These are phyloP conservation scores for Chaetomium cochliodes DNA, from an alignment of 495 filamentous ascomycete species.

Conservation along the genomic window DNA sequence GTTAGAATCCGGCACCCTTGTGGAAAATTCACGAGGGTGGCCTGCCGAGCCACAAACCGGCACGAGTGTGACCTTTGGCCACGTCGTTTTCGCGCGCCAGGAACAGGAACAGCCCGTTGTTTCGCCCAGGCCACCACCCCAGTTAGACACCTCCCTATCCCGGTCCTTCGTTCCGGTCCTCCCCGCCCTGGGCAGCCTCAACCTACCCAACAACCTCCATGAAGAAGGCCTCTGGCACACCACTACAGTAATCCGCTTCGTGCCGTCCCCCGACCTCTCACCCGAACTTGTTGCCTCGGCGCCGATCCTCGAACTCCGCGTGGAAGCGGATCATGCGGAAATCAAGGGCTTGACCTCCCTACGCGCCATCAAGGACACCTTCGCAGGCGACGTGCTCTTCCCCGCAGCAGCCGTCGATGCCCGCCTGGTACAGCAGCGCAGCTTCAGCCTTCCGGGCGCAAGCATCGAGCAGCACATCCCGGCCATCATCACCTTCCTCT, in stretches of 20 bases:
- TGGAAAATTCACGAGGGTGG: slow-evolving; percentile 29
- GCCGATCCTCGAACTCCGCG: slow-evolving; percentile 41
- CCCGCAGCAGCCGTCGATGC: slow-evolving; percentile 43
- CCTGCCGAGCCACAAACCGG: slow-evolving; percentile 26
- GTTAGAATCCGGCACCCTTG: neutral
- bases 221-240: slow-evolving; percentile 30
- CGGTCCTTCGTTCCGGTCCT: slow-evolving; percentile 33
- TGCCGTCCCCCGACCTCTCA: slow-evolving; percentile 26
- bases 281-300: slow-evolving; percentile 17
- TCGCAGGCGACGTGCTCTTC: slow-evolving; percentile 34
- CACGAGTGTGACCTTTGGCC: slow-evolving; percentile 45
- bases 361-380: slow-evolving; percentile 26
- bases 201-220: slow-evolving; percentile 25
- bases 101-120: slow-evolving; percentile 4
- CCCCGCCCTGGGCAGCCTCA: slow-evolving; percentile 27
- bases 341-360: slow-evolving; percentile 26
- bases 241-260: slow-evolving; percentile 32
- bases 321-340: slow-evolving; percentile 35
- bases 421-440: slow-evolving; percentile 41
- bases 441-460: slow-evolving; percentile 27
- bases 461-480: slow-evolving; percentile 24
- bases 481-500: slow-evolving; percentile 41
- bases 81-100: slow-evolving; percentile 37
- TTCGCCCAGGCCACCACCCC: slow-evolving; percentile 26
- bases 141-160: slow-evolving; percentile 12